Base-by-base conservation (phyloP, 1,284 basidiomycete genomes). In the Waitea zeae region DNA sequence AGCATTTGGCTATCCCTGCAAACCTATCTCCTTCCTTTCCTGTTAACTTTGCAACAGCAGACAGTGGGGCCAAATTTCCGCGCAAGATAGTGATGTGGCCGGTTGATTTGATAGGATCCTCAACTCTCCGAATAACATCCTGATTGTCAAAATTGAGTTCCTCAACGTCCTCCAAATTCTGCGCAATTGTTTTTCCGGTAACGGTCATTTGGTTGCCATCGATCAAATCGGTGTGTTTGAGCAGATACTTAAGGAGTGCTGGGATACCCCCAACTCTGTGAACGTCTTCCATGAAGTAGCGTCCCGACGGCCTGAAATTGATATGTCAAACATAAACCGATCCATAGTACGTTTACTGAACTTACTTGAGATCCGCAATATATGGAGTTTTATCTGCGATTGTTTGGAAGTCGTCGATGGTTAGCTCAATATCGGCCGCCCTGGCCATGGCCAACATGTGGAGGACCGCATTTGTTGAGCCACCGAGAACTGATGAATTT, bases 221-320 rank as follows among this genome's bases (percentile, higher is more conserved):
- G 54, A 98, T 84, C 45, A 96, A 64, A 44, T 81, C 66, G 32
- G 81, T 82, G 53, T 88, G 61, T 46, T 88, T 83, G 42, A 93
- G 64, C 32, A 97, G 70, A 58, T 96, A 96, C 52, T 81, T 83
- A 40, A 86, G 53, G 36, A 80, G 58, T 1, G 70, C 71, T 0
- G 90, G 90, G 41, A 92, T 79, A 39, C 90, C 90, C 26, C 90
- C 90, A 43, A 89, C 77, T 44, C 68, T 73, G 64, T 96, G 86
- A 20, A 98, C 66, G 51, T 97, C 90, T 59, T 96, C 88, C 90
- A 97, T 96, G 48, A 86, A 80, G 56, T 92, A 96, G 60, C 81
- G 81, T 17, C 90, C 90, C 18, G 83, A 88, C 5, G 92, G 92
- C 53, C 78, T 80, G 37, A 1, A 7, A 35, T 19, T 26, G 11